Percentiles rank a stretch among this genome's conserved stretches.
These are phyloP conservation scores for Aristolochia californica DNA, from an alignment of 164 flowering plant species.

Conservation along the genomic window DNA sequence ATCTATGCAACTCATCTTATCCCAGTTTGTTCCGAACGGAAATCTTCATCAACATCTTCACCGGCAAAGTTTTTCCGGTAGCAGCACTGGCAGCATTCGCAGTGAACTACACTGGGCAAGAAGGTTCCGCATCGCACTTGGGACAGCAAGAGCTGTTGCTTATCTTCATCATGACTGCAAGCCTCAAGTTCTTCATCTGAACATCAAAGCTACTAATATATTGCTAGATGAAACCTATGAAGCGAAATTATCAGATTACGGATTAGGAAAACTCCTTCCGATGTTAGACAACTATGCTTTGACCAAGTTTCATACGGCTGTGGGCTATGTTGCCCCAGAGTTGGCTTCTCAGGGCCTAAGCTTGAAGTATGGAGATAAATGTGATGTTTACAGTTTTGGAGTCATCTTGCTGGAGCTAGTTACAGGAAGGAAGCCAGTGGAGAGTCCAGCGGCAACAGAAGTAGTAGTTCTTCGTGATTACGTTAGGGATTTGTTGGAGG, in stretches of 20 bases:
- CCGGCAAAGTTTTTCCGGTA: constrained; percentile 37
- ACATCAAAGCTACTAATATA: constrained; percentile 86
- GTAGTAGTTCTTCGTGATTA: constrained; percentile 73
- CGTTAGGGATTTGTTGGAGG: constrained; percentile 62
- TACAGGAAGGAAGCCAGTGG: constrained; percentile 92
- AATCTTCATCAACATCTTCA: constrained; percentile 80
- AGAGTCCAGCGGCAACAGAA: constrained; percentile 50
- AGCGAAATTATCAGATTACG: constrained; percentile 82
- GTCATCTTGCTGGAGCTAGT: constrained; percentile 81
- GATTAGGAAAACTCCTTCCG: constrained; percentile 68
- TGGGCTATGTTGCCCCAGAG: constrained; percentile 93
- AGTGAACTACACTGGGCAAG: constrained; percentile 60
- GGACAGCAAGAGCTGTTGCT: constrained; percentile 82
- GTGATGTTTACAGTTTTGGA: constrained; percentile 93
- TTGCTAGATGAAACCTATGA: constrained; percentile 59
- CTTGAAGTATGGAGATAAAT: constrained; percentile 59
- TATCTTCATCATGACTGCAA: constrained; percentile 93
- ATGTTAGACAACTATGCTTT: constrained; percentile 49
- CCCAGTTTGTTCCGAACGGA: constrained; percentile 73
- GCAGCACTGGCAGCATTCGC: constrained; percentile 52
- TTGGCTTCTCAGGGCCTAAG: constrained; percentile 55
- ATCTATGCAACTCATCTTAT: constrained; percentile 67
- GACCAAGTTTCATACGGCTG: constrained; percentile 65
- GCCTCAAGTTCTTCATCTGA: constrained; percentile 80
- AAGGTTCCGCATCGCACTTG: constrained; percentile 78